These are phyloP conservation scores for Aspergillus tamarii DNA, from an alignment of 2,329 filamentous ascomycete species.

Conservation along the genomic window DNA sequence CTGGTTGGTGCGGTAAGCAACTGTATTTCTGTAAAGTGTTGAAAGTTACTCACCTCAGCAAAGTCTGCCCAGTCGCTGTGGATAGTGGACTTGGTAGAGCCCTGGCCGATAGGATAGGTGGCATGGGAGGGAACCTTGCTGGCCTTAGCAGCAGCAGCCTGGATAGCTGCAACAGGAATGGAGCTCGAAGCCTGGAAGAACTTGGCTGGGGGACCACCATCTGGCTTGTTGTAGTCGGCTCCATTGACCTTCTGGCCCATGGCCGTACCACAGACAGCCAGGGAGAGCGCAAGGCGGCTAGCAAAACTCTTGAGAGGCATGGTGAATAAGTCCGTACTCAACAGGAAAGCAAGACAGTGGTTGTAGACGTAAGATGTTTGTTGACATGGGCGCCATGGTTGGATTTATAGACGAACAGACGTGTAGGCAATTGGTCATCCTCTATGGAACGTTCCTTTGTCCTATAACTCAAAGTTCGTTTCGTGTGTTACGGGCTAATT, in stretches of 20 bases:
- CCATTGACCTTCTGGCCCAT: neutral
- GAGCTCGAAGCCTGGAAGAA: slow-evolving; percentile 2
- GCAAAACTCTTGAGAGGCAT: neutral
- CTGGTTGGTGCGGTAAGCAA: slow-evolving; percentile 13
- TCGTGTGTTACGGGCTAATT: neutral
- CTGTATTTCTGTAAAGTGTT: neutral
- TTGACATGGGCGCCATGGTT: neutral
- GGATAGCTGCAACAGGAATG: neutral
- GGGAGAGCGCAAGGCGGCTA: neutral
- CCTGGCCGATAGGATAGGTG: neutral
- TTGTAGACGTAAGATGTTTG: neutral
- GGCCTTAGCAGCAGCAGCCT: slow-evolving; percentile 2
- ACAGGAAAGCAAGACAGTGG: neutral
- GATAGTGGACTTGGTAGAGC: slow-evolving; percentile 5
- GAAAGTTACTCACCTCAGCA: neutral
- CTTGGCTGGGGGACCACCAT: neutral
- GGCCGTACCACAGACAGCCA: neutral
- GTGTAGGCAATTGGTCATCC: neutral
- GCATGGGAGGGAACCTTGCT: neutral
- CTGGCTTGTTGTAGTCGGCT: neutral
- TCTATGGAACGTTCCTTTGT: neutral
- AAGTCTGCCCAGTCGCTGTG: slow-evolving; percentile 8
- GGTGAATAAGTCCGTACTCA: neutral
- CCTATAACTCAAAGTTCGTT: neutral
- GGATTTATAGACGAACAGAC: neutral